Percentiles rank a stretch among this genome's conserved stretches.
phyloP scores from a whole-genome alignment of 768 basidiomycete species.

The Hygrophorus russula region DNA sequence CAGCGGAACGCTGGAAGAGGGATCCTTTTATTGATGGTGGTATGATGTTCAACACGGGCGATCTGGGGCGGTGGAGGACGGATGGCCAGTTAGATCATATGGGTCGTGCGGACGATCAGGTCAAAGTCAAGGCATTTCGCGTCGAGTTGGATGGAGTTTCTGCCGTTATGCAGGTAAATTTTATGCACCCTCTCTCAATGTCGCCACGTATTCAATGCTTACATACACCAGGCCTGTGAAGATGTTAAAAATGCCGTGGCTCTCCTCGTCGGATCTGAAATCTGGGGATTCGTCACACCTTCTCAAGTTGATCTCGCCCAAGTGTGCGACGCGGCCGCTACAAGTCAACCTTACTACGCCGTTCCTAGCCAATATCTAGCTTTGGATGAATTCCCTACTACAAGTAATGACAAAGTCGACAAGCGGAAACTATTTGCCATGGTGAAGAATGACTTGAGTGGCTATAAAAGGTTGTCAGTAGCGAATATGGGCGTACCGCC shows the following conservation, averaged over 20 bases:
- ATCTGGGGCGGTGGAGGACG: slow-evolving; percentile 40
- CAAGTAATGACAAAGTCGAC: too few relatives aligned
- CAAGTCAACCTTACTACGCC: slow-evolving; percentile 36
- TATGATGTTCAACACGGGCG: slow-evolving; percentile 59
- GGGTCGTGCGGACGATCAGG: slow-evolving; percentile 52
- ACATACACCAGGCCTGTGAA: too few relatives aligned
- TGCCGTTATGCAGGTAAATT: slow-evolving; percentile 45
- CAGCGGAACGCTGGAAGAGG: slow-evolving; percentile 33
- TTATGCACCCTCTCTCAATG: slow-evolving; percentile 21
- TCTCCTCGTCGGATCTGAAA: too few relatives aligned
- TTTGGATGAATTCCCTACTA: slow-evolving; percentile 10
- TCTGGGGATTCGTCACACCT: slow-evolving; percentile 19
- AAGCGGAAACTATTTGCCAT: too few relatives aligned
- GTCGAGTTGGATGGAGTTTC: slow-evolving; percentile 55
- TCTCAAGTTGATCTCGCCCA: slow-evolving; percentile 17
- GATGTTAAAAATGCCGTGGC: too few relatives aligned
- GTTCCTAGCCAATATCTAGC: slow-evolving; percentile 22
- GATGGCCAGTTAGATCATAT: slow-evolving; percentile 47
- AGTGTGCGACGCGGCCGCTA: slow-evolving; percentile 24
- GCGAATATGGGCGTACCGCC: too few relatives aligned
- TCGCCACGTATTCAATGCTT: slow-evolving; percentile 24
- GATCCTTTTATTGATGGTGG: slow-evolving; percentile 42
- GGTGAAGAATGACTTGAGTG: too few relatives aligned
- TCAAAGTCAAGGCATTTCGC: slow-evolving; percentile 57
- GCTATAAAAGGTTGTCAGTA: too few relatives aligned